phyloP scores from a whole-genome alignment of 805 yeast species.

The Pichia deserticola region DNA sequence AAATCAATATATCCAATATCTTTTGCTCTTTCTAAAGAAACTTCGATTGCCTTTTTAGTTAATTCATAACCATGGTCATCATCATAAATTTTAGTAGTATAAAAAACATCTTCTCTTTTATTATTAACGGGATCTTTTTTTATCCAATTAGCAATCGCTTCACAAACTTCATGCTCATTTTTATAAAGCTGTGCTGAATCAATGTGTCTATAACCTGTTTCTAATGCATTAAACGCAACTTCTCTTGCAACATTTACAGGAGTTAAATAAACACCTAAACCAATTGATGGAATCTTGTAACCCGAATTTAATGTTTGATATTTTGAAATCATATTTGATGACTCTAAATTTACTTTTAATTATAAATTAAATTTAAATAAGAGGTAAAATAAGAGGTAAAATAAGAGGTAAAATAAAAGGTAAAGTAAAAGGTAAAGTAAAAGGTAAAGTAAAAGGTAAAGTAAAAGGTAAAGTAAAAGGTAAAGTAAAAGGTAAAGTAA shows the following conservation, averaged over 20 bases:
- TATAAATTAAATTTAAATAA: no score
- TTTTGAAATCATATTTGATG: background rate
- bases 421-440: no score
- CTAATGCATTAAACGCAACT: constrained; percentile 49
- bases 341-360: no score
- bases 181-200: constrained; percentile 64
- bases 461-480: no score
- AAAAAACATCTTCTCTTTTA: constrained; percentile 31
- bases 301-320: constrained; percentile 38
- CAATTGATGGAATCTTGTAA: constrained; percentile 46
- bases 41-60: constrained; percentile 35
- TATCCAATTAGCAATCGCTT: constrained; percentile 44
- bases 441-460: no score
- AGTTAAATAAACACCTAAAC: constrained; percentile 46
- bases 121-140: constrained; percentile 15
- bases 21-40: constrained; percentile 34
- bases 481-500: no score
- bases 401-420: no score
- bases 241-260: constrained; percentile 32
- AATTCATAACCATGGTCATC: constrained; percentile 27
- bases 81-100: constrained; percentile 32
- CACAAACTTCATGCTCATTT: constrained; percentile 54
- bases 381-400: no score
- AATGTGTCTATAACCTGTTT: constrained; percentile 63
- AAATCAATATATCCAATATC: constrained; percentile 44